Evolutionary conservation across 176 grass and related monocot species (phyloP).

Genomic region (Calamus simplicifolius): DNA sequence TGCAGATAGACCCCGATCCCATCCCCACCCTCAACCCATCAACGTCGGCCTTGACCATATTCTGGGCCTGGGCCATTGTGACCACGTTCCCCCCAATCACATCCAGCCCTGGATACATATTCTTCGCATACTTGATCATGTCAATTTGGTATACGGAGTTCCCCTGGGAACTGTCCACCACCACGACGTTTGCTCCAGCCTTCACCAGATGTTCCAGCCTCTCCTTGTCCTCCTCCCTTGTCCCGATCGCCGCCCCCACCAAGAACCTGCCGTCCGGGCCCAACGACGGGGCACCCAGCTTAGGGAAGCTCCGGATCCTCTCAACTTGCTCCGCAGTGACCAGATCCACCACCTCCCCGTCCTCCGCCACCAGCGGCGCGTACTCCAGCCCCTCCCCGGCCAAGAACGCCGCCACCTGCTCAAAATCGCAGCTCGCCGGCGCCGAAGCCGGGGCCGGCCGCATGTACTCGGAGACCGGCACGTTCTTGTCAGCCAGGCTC

Average conservation of each 20-base stretch:
- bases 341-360: slow-evolving; percentile 61
- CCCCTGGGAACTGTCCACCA: slow-evolving; percentile 90
- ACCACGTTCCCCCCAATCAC: slow-evolving; percentile 87
- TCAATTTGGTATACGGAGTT: slow-evolving; percentile 91
- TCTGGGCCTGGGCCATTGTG: slow-evolving; percentile 62
- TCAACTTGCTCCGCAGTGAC: slow-evolving; percentile 69
- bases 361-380: slow-evolving; percentile 53
- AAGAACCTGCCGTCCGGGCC: slow-evolving; percentile 58
- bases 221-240: slow-evolving; percentile 65
- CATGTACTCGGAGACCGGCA: slow-evolving; percentile 55
- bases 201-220: slow-evolving; percentile 70
- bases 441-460: slow-evolving; percentile 30
- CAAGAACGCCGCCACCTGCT: slow-evolving; percentile 46
- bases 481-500: slow-evolving; percentile 7
- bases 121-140: slow-evolving; percentile 81
- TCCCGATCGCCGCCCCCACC: slow-evolving; percentile 69
- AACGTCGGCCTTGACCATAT: slow-evolving; percentile 55
- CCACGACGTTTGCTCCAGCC: slow-evolving; percentile 58
- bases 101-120: slow-evolving; percentile 58
- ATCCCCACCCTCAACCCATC: slow-evolving; percentile 90
- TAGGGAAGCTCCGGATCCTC: slow-evolving; percentile 63
- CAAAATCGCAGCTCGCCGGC: slow-evolving; percentile 48
- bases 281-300: slow-evolving; percentile 62
- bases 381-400: slow-evolving; percentile 63
- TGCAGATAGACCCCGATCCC: slow-evolving; percentile 94